Conservation (phyloP, 768 basidiomycete genomes). For the Mycena leptocephala region DNA sequence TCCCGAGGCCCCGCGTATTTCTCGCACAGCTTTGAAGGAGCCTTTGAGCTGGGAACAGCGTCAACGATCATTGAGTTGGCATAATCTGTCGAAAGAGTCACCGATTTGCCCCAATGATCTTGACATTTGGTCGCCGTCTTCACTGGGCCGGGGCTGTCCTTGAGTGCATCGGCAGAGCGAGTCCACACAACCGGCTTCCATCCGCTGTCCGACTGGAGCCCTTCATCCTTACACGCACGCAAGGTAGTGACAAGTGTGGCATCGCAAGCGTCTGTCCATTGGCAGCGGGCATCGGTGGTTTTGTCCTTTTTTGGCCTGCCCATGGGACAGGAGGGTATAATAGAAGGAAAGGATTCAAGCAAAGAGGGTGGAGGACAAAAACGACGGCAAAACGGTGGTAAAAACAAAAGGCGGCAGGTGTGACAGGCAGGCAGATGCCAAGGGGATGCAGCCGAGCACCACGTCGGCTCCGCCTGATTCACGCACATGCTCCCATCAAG, state of each 20-base stretch:
- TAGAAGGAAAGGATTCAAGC: too few relatives aligned
- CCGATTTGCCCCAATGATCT: neutral
- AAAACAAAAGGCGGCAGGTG: too few relatives aligned
- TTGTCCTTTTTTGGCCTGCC: neutral
- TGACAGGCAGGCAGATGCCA: too few relatives aligned
- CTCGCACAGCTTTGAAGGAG: neutral
- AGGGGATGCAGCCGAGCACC: too few relatives aligned
- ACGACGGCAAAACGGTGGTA: too few relatives aligned
- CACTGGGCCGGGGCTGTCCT: neutral
- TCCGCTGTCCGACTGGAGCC: neutral
- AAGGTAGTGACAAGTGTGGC: neutral
- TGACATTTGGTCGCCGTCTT: neutral
- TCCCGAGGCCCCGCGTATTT: too few relatives aligned
- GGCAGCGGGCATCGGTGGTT: neutral
- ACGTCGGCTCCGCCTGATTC: too few relatives aligned
- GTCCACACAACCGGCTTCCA: neutral
- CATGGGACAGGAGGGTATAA: too few relatives aligned
- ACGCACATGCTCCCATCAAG: too few relatives aligned
- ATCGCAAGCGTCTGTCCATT: neutral
- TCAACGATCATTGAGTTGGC: neutral
- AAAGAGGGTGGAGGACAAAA: too few relatives aligned
- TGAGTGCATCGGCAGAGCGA: neutral
- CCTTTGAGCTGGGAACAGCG: neutral
- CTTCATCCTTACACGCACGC: neutral
- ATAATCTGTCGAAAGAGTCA: neutral